phyloP scores from a whole-genome alignment of 345 rosid genomes.

The Eucalyptus lansdowneana region DNA sequence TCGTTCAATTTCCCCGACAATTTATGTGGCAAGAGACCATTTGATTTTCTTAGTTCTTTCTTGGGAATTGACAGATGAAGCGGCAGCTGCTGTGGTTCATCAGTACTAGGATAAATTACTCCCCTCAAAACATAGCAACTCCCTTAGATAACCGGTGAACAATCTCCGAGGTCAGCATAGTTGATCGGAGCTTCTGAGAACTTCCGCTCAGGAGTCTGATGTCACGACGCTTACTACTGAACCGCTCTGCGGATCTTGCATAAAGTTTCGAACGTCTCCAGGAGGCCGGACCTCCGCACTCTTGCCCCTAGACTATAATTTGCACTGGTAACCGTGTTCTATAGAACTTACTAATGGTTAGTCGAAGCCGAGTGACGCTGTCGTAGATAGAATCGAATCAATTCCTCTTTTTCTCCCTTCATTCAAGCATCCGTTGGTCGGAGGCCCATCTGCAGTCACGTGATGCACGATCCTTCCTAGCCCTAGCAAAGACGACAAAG shows the following conservation, averaged over 20 bases:
- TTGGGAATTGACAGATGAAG: not conserved
- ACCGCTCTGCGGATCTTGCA: not conserved
- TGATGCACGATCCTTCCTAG: not conserved
- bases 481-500: not conserved
- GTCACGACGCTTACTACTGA: not conserved
- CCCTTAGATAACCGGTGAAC: not conserved
- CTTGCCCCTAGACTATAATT: not conserved
- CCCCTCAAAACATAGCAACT: not conserved
- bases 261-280: not conserved
- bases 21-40: not conserved
- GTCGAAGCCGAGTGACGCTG: not conserved
- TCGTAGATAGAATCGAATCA: not conserved
- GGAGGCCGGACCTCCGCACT: not conserved
- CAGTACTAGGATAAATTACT: not conserved
- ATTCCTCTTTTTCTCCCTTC: not conserved
- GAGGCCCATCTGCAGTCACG: not conserved
- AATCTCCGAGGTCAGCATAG: not conserved
- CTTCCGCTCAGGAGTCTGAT: not conserved
- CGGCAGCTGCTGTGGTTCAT: not conserved
- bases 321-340: not conserved
- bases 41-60: not conserved
- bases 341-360: not conserved
- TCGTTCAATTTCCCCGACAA: not conserved
- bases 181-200: not conserved
- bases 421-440: not conserved